phyloP scores from a whole-genome alignment of 1,284 basidiomycete genomes.

The Fereydounia khargensis region DNA sequence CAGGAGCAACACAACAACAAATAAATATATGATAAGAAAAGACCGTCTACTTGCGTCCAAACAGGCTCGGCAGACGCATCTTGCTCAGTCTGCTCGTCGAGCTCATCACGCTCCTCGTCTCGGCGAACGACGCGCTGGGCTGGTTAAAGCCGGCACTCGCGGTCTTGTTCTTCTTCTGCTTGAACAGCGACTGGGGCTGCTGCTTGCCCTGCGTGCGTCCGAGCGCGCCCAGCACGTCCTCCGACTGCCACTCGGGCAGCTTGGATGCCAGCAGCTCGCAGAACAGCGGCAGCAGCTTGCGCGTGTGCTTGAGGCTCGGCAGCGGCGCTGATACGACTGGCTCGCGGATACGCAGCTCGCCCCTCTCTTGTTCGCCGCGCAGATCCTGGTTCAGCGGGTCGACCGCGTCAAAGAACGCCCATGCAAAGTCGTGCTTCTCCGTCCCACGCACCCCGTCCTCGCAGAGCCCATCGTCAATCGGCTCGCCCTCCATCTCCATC shows the following conservation, averaged over 20 bases:
- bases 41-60: not conserved
- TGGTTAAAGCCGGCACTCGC: not conserved
- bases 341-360: conserved; percentile 10
- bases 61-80: not conserved
- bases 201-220: not conserved
- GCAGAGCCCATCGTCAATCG: conserved; percentile 40
- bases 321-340: conserved; percentile 7
- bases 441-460: conserved; percentile 44
- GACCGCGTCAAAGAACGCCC: conserved; percentile 44
- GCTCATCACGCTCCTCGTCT: conserved; percentile 8
- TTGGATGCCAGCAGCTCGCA: conserved; percentile 40
- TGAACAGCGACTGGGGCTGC: not conserved
- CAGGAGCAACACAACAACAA: too few species aligned
- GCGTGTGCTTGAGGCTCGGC: conserved; percentile 36
- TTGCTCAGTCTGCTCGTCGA: not conserved
- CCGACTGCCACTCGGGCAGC: conserved; percentile 46
- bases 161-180: not conserved
- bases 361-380: conserved; percentile 8
- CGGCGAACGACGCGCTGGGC: conserved; percentile 11
- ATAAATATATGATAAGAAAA: not conserved
- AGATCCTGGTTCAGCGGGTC: conserved; percentile 47
- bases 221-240: conserved; percentile 23
- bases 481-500: conserved; percentile 33
- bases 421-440: conserved; percentile 44
- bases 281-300: conserved; percentile 43